Evolutionary conservation across 164 flowering plant genomes (phyloP).

Genomic region (Dillenia turbinata): DNA sequence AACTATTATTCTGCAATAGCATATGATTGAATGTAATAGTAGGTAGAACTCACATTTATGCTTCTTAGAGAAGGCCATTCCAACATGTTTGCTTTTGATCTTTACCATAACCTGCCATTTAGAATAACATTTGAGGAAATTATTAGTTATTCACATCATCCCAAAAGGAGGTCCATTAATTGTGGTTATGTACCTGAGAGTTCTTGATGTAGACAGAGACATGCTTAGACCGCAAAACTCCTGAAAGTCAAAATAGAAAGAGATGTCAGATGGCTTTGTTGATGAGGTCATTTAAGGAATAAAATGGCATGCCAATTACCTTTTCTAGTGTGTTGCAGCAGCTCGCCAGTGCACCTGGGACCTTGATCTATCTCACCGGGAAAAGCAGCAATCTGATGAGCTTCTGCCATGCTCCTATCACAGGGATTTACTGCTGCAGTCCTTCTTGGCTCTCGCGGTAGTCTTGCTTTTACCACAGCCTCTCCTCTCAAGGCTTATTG

Average conservation of each 20-base stretch:
- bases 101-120: conserved; percentile 57
- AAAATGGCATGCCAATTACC: conserved; percentile 37
- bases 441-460: conserved; percentile 63
- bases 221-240: conserved; percentile 48
- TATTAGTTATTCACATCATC: not conserved
- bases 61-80: conserved; percentile 83
- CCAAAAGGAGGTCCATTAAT: not conserved
- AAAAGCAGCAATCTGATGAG: conserved; percentile 18
- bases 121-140: not conserved
- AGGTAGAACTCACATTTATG: conserved; percentile 54
- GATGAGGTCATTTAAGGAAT: not conserved
- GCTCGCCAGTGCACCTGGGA: conserved; percentile 54
- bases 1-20: not conserved
- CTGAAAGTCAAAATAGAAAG: conserved; percentile 29
- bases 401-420: conserved; percentile 39
- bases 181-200: conserved; percentile 37
- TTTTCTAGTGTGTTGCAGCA: conserved; percentile 58
- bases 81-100: conserved; percentile 78
- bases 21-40: too few relatives aligned
- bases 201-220: conserved; percentile 66
- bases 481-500: conserved; percentile 77
- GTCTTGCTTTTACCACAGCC: conserved; percentile 60
- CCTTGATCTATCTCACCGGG: conserved; percentile 22
- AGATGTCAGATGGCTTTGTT: not conserved
- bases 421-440: conserved; percentile 72